A percentile compares a stretch with the other conserved stretches of the same genome.
Conservation (phyloP, 2,329 filamentous ascomycete species). For the Colletotrichum filicis region DNA sequence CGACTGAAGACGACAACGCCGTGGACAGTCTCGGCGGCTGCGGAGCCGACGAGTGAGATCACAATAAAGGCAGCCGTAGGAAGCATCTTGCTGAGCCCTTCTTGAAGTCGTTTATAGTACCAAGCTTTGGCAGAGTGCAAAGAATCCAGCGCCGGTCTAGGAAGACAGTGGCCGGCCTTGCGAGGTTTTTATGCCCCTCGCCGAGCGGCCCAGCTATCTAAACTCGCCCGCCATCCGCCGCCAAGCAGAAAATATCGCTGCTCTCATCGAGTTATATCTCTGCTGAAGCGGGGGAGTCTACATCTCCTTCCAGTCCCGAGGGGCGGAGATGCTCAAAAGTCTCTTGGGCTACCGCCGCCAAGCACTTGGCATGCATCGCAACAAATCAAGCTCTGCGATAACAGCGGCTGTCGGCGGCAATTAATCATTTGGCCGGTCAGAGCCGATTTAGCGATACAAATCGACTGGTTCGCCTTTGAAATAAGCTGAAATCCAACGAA, state of each 20-base stretch:
- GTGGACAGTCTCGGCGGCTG: slow-evolving; percentile 46
- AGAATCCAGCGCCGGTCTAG: background rate
- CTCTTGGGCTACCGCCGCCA: background rate
- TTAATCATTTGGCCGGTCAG: background rate
- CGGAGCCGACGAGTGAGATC: slow-evolving; percentile 31
- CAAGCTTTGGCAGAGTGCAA: background rate
- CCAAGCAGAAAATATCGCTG: background rate
- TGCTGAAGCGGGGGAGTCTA: background rate
- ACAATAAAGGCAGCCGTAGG: background rate
- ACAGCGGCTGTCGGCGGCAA: background rate
- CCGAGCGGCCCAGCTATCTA: no score
- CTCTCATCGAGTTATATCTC: background rate
- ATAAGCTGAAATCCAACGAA: no score
- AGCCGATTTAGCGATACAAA: background rate
- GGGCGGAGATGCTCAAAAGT: slow-evolving; percentile 15
- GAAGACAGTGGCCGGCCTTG: background rate
- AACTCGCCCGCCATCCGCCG: no score
- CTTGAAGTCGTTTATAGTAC: background rate
- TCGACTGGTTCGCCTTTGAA: background rate
- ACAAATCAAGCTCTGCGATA: slow-evolving; percentile 17
- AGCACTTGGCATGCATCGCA: slow-evolving; percentile 21
- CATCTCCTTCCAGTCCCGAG: slow-evolving; percentile 5
- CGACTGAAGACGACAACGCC: slow-evolving; percentile 47
- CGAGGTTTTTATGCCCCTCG: background rate
- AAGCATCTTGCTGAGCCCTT: background rate